Evolutionary conservation across 2,329 filamentous ascomycete genomes (phyloP).

Genomic region (Westerdykella ornata): DNA sequence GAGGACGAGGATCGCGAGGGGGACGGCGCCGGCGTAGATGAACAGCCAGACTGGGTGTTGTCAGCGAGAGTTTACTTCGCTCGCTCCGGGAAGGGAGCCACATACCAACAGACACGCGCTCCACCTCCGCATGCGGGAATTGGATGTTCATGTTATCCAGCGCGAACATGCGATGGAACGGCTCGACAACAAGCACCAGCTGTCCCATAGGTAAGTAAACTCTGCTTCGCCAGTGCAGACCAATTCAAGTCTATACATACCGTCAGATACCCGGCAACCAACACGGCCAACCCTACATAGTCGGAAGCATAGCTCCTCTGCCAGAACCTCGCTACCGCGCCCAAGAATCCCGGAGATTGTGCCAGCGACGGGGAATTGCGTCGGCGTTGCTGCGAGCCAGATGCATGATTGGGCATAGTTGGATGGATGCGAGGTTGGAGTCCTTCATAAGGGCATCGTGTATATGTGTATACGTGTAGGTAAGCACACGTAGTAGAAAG

Average conservation of each 20-base stretch:
- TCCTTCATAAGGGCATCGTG: too few relatives aligned
- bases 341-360: constrained; percentile 38
- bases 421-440: not conserved
- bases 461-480: too few relatives aligned
- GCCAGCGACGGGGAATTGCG: constrained; percentile 23
- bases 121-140: constrained; percentile 76
- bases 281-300: constrained; percentile 68
- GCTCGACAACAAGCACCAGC: constrained; percentile 64
- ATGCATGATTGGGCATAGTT: constrained; percentile 25
- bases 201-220: constrained; percentile 31
- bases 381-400: constrained; percentile 12
- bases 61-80: constrained; percentile 4
- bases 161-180: constrained; percentile 92
- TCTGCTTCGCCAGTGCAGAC: not conserved
- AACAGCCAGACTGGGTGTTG: constrained; percentile 59
- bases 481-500: too few relatives aligned
- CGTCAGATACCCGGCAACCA: constrained; percentile 62
- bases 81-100: constrained; percentile 8
- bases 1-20: constrained; percentile 58
- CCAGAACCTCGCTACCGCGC: constrained; percentile 47
- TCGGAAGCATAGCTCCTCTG: constrained; percentile 67
- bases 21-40: constrained; percentile 68
- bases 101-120: constrained; percentile 74
- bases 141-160: constrained; percentile 78
- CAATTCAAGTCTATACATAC: constrained; percentile 38